A percentile compares a stretch with the other conserved stretches of the same genome.
Evolutionary conservation across 2,329 filamentous ascomycete species (phyloP).

Genomic region (Aspergillus sp.): DNA sequence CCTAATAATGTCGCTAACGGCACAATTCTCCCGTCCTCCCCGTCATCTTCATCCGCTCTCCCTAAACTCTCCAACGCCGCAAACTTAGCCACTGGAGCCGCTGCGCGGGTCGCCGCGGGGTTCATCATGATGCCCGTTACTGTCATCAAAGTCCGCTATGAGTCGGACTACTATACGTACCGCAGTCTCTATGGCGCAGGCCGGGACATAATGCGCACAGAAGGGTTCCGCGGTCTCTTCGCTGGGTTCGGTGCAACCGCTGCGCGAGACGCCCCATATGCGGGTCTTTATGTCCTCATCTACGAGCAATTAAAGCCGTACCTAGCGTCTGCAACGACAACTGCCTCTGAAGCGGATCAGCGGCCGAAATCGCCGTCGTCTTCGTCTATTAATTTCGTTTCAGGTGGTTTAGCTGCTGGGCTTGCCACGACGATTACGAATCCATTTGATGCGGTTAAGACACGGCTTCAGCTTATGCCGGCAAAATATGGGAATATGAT

Average conservation of each 20-base stretch:
- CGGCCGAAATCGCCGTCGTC: conserved; percentile 26
- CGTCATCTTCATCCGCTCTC: conserved; percentile 79
- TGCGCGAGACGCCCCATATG: conserved; percentile 92
- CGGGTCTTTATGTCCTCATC: conserved; percentile 88
- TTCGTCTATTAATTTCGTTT: conserved; percentile 76
- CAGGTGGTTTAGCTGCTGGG: conserved; percentile 76
- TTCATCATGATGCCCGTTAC: conserved; percentile 95
- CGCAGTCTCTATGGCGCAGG: conserved; percentile 71
- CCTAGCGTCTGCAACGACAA: conserved; percentile 26
- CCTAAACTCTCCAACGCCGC: conserved; percentile 80
- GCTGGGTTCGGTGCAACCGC: conserved; percentile 92
- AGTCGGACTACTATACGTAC: conserved; percentile 84
- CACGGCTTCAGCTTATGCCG: conserved; percentile 87
- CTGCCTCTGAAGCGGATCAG: conserved; percentile 15
- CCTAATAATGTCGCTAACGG: conserved; percentile 16
- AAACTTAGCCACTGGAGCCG: conserved; percentile 81
- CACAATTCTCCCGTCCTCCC: conserved; percentile 61
- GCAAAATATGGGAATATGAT: conserved; percentile 78
- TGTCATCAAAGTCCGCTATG: conserved; percentile 94
- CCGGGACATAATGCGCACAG: conserved; percentile 68
- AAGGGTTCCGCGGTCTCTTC: conserved; percentile 84
- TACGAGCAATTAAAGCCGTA: conserved; percentile 65
- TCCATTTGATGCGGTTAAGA: conserved; percentile 96
- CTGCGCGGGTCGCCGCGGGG: conserved; percentile 80
- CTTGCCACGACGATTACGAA: conserved; percentile 88